These are phyloP conservation scores for Amaranthus palmeri DNA, from an alignment of 148 eudicot genomes.

Conservation along the genomic window DNA sequence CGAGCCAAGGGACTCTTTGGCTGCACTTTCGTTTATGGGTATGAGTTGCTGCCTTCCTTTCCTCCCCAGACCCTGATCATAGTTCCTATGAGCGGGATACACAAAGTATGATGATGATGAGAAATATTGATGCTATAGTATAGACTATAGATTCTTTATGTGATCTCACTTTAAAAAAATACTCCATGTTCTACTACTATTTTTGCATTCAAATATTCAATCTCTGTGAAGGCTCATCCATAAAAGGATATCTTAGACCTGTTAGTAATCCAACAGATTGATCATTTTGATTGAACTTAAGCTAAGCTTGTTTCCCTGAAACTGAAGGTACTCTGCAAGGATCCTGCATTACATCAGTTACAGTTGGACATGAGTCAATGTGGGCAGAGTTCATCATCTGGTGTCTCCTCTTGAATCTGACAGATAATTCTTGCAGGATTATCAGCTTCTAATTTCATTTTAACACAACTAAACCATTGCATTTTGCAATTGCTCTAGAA, in stretches of 20 bases:
- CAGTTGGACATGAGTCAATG: conserved; percentile 54
- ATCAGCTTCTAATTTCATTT: conserved; percentile 6
- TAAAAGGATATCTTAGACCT: neutral
- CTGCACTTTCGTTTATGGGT: too few species aligned
- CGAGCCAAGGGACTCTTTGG: too few species aligned
- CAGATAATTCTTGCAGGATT: neutral
- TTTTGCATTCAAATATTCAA: too few species aligned
- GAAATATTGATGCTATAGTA: too few species aligned
- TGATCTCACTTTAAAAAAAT: too few species aligned
- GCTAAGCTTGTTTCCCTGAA: neutral
- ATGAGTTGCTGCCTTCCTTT: too few species aligned
- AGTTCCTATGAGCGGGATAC: too few species aligned
- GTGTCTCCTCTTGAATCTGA: conserved; percentile 50
- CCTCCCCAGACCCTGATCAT: too few species aligned
- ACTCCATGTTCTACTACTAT: too few species aligned
- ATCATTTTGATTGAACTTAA: neutral
- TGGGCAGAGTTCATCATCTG: conserved; percentile 60
- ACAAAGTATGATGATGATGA: too few species aligned
- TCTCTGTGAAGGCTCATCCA: too few species aligned
- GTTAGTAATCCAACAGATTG: neutral
- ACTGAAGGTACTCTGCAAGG: conserved; percentile 49
- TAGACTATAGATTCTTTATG: too few species aligned
- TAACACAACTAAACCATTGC: conserved; percentile 5
- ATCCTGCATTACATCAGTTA: conserved; percentile 39
- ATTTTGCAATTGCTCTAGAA: conserved; percentile 13